Base-by-base conservation (phyloP, 257 asterid genomes). In the Voacanga thouarsii region DNA sequence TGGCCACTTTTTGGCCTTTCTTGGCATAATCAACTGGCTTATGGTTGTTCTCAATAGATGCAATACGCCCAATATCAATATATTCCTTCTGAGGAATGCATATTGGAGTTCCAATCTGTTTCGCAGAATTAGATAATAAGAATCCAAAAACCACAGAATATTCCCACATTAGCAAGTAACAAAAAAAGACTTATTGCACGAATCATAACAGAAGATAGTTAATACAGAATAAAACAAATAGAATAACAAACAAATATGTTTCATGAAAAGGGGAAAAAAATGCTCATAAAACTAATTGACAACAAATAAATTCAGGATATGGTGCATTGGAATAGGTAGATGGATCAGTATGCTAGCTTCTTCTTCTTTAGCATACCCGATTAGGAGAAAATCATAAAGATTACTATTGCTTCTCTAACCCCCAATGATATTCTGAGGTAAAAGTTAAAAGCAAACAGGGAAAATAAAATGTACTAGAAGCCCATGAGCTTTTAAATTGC, bases 21-120 rank as follows among this genome's bases (percentile, higher is more conserved):
- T 89, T 93, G 74, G 98, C 98, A 86, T 66, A 89, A 83, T 92
- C 97, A 82, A 90, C 97, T 30, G 98, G 89, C 85, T 83, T 92
- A 61, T 93, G 97, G 85, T 96, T 92, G 84, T 90, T 96, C 88
- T 93, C 97, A 81, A 96, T 86, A 14, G 99, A 96, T 53, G 97
- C 90, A 81, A 96, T 85, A 71, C 92, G 92, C 21, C 99, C 98
- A 85, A 93, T 92, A 49, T 92, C 98, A 68, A 90, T 87, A 81
- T 92, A 96, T 0, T 93, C 98, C 83, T 55, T 87, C 65, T 86
- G 90, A 24, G 98, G 98, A 84, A 96, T 89, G 76, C 98, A 93
- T 57, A 96, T 60, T 39, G 97, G 98, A 74, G 98, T 93, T 69
- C 98, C 97, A 74, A 80, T 43, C 84, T 83, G 77, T 61, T 50